These are phyloP conservation scores for Tetrapisispora arboricola DNA, from an alignment of 805 yeast genomes.

Conservation along the genomic window DNA sequence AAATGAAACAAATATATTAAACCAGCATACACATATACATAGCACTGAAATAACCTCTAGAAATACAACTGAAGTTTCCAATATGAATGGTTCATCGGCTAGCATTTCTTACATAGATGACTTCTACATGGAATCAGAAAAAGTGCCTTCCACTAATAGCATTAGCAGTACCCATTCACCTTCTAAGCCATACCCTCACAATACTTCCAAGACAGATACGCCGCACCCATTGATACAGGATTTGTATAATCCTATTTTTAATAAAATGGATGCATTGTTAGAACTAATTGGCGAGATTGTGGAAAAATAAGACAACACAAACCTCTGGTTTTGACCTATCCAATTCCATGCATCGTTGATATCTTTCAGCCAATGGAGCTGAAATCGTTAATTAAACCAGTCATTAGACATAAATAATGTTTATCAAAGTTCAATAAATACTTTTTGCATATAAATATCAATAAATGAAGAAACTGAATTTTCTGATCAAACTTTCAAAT, in stretches of 20 bases:
- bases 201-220: background rate
- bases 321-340: too few relatives aligned
- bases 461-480: too few relatives aligned
- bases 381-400: background rate
- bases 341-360: too few relatives aligned
- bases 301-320: too few relatives aligned
- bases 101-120: constrained; percentile 15
- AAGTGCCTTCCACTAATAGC: constrained; percentile 20
- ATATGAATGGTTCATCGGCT: constrained; percentile 5
- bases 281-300: constrained; percentile 18
- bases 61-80: background rate
- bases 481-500: too few relatives aligned
- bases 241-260: constrained; percentile 49
- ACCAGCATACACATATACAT: too few relatives aligned
- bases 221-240: constrained; percentile 40
- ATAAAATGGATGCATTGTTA: constrained; percentile 33
- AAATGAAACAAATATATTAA: too few relatives aligned
- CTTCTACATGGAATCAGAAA: constrained; percentile 21
- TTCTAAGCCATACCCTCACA: constrained; percentile 4
- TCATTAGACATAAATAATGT: background rate
- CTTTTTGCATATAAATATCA: background rate
- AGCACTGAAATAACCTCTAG: background rate
- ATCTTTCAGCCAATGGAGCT: too few relatives aligned
- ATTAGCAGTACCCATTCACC: constrained; percentile 17
- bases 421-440: too few relatives aligned